Evolutionary conservation across 768 basidiomycete species (phyloP).

Genomic region (Pilatotrama ljubarskyi): DNA sequence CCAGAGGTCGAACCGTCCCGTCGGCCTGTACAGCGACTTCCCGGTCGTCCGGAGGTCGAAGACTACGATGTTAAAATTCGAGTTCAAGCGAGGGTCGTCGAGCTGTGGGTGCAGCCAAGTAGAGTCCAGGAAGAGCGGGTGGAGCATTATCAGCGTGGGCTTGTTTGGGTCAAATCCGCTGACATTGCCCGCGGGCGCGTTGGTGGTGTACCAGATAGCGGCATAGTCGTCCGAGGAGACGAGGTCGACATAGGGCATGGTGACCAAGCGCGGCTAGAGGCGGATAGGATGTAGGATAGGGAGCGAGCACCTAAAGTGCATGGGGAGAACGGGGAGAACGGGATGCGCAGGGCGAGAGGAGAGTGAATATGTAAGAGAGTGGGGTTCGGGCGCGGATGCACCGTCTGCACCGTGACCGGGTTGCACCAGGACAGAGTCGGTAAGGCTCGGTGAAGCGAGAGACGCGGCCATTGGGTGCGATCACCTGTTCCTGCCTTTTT

Average conservation of each 20-base stretch:
- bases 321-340: not conserved
- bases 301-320: slow-evolving; percentile 4
- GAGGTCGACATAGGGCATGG: slow-evolving; percentile 72
- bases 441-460: not conserved
- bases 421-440: not conserved
- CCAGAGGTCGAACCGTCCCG: slow-evolving; percentile 67
- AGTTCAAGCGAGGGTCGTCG: slow-evolving; percentile 60
- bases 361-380: not conserved
- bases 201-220: slow-evolving; percentile 72
- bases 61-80: slow-evolving; percentile 67
- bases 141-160: slow-evolving; percentile 67
- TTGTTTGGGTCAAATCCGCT: slow-evolving; percentile 65
- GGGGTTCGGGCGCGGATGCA: not conserved
- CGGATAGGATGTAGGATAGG: not conserved
- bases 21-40: slow-evolving; percentile 53
- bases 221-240: slow-evolving; percentile 63
- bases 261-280: slow-evolving; percentile 13
- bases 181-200: slow-evolving; percentile 57
- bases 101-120: slow-evolving; percentile 69
- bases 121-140: slow-evolving; percentile 67
- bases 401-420: not conserved
- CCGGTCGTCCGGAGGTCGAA: slow-evolving; percentile 72
- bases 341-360: not conserved
- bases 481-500: slow-evolving; percentile 9
- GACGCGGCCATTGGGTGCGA: slow-evolving; percentile 8